Conservation (phyloP, 371 early-diverging fungal genomes). For the Blastocladiella emersonii region DNA sequence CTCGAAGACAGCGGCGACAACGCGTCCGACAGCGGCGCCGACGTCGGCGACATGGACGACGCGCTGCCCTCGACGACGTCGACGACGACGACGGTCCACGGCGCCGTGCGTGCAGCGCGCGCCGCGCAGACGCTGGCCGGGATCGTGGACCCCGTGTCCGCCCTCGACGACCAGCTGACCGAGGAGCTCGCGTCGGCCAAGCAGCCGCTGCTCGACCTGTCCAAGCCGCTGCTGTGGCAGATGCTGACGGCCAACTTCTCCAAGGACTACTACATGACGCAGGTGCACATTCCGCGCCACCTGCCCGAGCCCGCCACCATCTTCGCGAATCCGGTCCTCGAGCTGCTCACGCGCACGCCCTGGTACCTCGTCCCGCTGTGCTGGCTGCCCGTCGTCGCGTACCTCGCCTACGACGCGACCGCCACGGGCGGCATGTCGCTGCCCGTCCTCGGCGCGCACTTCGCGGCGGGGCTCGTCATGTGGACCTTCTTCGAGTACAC, state of each 20-base stretch:
- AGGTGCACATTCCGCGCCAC: slow-evolving; percentile 83
- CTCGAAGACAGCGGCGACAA: slow-evolving; percentile 23
- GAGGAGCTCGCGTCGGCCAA: slow-evolving; percentile 30
- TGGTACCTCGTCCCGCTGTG: slow-evolving; percentile 84
- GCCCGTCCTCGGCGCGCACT: slow-evolving; percentile 19
- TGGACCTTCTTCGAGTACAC: slow-evolving; percentile 59
- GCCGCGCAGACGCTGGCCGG: slow-evolving; percentile 1
- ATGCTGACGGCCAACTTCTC: slow-evolving; percentile 52
- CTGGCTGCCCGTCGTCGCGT: slow-evolving; percentile 60
- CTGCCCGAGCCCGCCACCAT: slow-evolving; percentile 58
- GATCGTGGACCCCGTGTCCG: not conserved
- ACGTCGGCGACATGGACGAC: not conserved
- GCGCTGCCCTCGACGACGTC: not conserved
- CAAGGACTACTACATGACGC: slow-evolving; percentile 69
- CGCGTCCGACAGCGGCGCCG: not conserved
- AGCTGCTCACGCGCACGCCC: slow-evolving; percentile 68
- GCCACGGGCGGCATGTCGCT: slow-evolving; percentile 14
- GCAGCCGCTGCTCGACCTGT: slow-evolving; percentile 64
- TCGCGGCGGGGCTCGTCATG: slow-evolving; percentile 49
- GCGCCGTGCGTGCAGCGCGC: no score
- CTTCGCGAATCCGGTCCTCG: slow-evolving; percentile 58
- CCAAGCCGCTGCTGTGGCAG: slow-evolving; percentile 68
- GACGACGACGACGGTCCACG: no score
- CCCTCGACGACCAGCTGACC: not conserved
- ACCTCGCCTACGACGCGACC: slow-evolving; percentile 14